phyloP scores from a whole-genome alignment of 331 rosid genomes.

The Rosa hybrid region DNA sequence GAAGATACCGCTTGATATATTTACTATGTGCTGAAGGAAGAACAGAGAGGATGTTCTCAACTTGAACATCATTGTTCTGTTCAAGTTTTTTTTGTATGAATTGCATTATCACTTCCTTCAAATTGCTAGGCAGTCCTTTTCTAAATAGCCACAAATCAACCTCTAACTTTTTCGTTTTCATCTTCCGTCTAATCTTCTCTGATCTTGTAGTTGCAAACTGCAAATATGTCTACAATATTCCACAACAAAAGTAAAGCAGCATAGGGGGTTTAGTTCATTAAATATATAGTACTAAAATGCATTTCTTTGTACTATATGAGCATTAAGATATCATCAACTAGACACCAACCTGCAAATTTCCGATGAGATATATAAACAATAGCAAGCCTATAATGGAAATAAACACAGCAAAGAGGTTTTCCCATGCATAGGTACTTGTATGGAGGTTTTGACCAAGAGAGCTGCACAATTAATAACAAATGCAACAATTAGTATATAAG shows the following conservation, averaged over 20 bases:
- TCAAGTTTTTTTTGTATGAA: conserved; percentile 1
- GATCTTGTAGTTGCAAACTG: conserved; percentile 12
- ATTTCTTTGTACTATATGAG: neutral
- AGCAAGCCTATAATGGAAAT: conserved; percentile 12
- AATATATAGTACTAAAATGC: neutral
- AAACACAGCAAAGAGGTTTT: conserved; percentile 16
- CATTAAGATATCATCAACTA: neutral
- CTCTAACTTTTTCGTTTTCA: neutral
- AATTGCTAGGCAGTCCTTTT: neutral
- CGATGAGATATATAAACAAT: conserved; percentile 3
- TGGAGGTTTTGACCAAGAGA: conserved; percentile 32
- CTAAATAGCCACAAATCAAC: neutral
- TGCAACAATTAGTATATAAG: neutral
- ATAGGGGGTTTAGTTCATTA: neutral
- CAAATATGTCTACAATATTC: conserved; percentile 16
- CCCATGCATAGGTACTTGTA: conserved; percentile 26
- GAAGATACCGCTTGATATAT: neutral
- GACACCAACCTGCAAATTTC: conserved; percentile 12
- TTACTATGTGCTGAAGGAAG: neutral
- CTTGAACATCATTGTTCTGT: conserved; percentile 12
- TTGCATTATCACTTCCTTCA: neutral
- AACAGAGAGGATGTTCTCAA: neutral
- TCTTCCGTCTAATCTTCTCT: conserved; percentile 1
- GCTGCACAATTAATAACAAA: conserved; percentile 11
- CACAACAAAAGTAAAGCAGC: neutral